phyloP scores from a whole-genome alignment of 345 rosid genomes.

The Moricandia moricandioides region DNA sequence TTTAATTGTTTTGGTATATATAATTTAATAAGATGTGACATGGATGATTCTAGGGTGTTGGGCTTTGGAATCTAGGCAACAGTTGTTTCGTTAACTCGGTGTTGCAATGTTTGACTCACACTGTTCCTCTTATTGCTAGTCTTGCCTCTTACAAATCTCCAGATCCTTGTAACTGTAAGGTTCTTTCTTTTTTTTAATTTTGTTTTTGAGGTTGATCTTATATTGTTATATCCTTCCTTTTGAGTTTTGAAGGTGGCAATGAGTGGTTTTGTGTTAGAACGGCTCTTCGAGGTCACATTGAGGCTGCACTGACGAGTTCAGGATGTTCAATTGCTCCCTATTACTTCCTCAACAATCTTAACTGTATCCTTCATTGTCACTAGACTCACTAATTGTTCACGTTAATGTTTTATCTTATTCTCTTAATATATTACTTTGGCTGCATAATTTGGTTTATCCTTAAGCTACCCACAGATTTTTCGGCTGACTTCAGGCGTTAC shows the following conservation, averaged over 20 bases:
- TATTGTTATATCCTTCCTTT: background rate
- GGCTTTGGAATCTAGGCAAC: constrained; percentile 73
- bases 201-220: background rate
- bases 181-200: background rate
- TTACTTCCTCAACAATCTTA: constrained; percentile 51
- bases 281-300: constrained; percentile 53
- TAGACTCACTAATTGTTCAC: background rate
- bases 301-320: constrained; percentile 46
- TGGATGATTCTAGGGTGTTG: constrained; percentile 62
- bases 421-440: background rate
- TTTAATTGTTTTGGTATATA: too few species aligned
- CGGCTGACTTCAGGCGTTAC: constrained; percentile 49
- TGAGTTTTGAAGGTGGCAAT: constrained; percentile 46
- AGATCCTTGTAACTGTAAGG: constrained; percentile 48
- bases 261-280: constrained; percentile 59
- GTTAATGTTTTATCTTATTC: too few species aligned
- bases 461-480: constrained; percentile 54
- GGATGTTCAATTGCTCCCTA: constrained; percentile 49
- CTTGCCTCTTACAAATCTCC: constrained; percentile 46
- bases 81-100: constrained; percentile 84
- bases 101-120: constrained; percentile 87
- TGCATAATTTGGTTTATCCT: constrained; percentile 25
- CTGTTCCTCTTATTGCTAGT: constrained; percentile 63
- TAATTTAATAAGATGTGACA: too few species aligned
- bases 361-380: constrained; percentile 52